Evolutionary conservation across 441 rosid genomes (phyloP).

Genomic region (Arabidopsis lyrata): DNA sequence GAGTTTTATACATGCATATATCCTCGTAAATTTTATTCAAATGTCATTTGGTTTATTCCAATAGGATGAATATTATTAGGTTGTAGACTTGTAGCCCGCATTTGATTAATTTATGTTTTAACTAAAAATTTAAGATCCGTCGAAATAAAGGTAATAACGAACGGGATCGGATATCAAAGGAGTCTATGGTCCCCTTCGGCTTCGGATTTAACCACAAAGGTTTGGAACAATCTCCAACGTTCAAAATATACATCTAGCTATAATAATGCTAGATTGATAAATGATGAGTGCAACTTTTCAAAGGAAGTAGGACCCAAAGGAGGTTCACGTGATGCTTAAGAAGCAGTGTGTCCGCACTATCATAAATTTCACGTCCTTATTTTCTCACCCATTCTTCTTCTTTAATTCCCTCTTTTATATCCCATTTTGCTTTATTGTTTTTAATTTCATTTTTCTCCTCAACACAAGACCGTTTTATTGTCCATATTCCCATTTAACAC

Average conservation of each 20-base stretch:
- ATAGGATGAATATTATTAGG: not conserved
- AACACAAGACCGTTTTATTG: conserved; percentile 25
- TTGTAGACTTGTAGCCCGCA: no score
- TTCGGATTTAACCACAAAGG: conserved; percentile 10
- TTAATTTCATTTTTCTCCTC: not conserved
- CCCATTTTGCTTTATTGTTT: not conserved
- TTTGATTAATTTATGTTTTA: not conserved
- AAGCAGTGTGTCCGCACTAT: conserved; percentile 35
- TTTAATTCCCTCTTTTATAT: not conserved
- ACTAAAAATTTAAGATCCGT: not conserved
- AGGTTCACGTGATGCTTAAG: conserved; percentile 43
- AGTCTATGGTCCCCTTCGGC: conserved; percentile 8
- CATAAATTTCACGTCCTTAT: conserved; percentile 33
- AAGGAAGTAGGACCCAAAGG: conserved; percentile 14
- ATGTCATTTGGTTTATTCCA: no score
- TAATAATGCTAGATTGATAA: not conserved
- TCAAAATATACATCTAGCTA: not conserved
- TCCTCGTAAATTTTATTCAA: no score
- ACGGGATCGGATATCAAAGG: conserved; percentile 16
- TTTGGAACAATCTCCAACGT: conserved; percentile 37
- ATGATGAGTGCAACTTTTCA: conserved; percentile 38
- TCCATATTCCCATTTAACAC: conserved; percentile 7
- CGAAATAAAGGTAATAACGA: no score
- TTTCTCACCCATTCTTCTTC: conserved; percentile 24
- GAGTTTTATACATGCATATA: no score